A percentile compares a stretch with the other conserved stretches of the same genome.
phyloP scores from a whole-genome alignment of 129 eudicot genomes.

The Oenanthe sinensis region DNA sequence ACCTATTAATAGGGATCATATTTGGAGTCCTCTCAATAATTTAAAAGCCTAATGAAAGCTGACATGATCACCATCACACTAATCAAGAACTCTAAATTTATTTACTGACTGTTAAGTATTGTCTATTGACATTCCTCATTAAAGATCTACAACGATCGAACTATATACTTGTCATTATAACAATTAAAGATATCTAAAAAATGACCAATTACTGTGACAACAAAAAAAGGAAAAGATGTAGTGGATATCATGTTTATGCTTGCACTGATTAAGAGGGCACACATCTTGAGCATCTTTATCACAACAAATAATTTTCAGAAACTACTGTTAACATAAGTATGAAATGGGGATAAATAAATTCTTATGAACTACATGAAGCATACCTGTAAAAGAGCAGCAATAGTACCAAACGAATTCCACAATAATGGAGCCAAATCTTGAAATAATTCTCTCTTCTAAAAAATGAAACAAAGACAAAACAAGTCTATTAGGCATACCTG shows the following conservation, averaged over 20 bases:
- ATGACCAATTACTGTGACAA: not conserved
- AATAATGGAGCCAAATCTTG: constrained; percentile 88
- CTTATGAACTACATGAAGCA: constrained; percentile 12
- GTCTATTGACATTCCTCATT: not conserved
- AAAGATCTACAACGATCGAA: no score
- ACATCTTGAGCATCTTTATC: not conserved
- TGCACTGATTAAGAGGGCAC: not conserved
- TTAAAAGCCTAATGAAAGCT: not conserved
- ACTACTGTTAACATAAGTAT: not conserved
- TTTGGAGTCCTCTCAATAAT: not conserved
- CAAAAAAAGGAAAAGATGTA: not conserved
- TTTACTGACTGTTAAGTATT: not conserved
- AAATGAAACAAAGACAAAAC: constrained; percentile 19
- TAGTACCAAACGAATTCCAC: constrained; percentile 89
- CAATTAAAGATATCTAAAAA: no score
- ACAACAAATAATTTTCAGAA: not conserved
- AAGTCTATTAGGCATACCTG: constrained; percentile 27
- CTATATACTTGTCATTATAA: no score
- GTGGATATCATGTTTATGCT: not conserved
- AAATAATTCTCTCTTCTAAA: constrained; percentile 77
- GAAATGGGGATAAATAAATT: not conserved
- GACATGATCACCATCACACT: not conserved
- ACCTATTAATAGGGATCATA: not conserved
- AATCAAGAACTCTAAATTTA: not conserved
- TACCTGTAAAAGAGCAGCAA: constrained; percentile 85